Evolutionary conservation across 1,284 basidiomycete species (phyloP).

Genomic region (Cryptococcus amylolentus): DNA sequence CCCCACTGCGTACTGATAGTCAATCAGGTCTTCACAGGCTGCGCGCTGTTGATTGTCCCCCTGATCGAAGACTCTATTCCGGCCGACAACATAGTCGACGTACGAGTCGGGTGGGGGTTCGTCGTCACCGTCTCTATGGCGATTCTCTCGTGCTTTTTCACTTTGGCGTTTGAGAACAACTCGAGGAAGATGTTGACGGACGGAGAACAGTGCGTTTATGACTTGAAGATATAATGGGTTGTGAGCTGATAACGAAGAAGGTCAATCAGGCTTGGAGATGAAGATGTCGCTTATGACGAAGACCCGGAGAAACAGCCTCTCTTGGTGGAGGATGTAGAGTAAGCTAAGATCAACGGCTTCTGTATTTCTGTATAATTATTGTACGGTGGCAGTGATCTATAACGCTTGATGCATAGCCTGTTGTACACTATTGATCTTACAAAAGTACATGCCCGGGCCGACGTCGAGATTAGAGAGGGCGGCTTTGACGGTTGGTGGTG

Average conservation of each 20-base stretch:
- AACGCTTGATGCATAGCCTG: not conserved
- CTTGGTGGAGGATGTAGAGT: not conserved
- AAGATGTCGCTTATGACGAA: not conserved
- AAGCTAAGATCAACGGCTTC: not conserved
- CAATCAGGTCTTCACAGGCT: not conserved
- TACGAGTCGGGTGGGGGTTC: slow-evolving; percentile 8
- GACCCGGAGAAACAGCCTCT: not conserved
- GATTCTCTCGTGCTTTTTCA: slow-evolving; percentile 2
- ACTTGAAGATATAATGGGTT: too few species aligned
- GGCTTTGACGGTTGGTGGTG: slow-evolving; percentile 19
- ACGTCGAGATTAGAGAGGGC: slow-evolving; percentile 1
- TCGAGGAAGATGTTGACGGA: not conserved
- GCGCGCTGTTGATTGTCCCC: slow-evolving; percentile 3
- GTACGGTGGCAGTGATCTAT: not conserved
- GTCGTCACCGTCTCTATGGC: slow-evolving; percentile 2
- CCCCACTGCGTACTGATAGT: not conserved
- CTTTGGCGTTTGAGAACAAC: slow-evolving; percentile 2
- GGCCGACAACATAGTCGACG: slow-evolving; percentile 2
- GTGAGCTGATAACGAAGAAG: too few species aligned
- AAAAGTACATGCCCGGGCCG: not conserved
- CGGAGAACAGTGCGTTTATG: not conserved
- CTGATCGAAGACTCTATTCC: slow-evolving; percentile 1
- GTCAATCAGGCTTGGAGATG: not conserved
- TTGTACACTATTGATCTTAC: not conserved
- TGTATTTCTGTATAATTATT: not conserved